Conservation (phyloP, 306 rosid species). For the Echinosophora koreensis region DNA sequence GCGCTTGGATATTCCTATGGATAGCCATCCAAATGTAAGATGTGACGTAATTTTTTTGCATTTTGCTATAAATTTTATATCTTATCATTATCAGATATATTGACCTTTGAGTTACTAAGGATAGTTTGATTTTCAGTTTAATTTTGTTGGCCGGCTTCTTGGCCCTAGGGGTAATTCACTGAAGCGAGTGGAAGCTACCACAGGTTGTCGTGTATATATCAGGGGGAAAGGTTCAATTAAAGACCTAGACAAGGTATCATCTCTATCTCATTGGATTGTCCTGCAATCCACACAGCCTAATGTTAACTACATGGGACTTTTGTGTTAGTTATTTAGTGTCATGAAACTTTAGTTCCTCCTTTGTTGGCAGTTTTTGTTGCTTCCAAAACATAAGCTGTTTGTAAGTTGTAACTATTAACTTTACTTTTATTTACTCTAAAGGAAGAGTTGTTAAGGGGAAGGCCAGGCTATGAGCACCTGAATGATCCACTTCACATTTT, state of each 20-base stretch:
- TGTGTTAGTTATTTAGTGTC: slow-evolving; percentile 13
- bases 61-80: slow-evolving; percentile 11
- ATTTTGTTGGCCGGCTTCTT: slow-evolving; percentile 70
- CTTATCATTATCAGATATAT: slow-evolving; percentile 12
- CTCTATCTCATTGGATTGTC: slow-evolving; percentile 14
- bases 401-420: slow-evolving; percentile 27
- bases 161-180: slow-evolving; percentile 72
- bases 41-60: slow-evolving; percentile 23
- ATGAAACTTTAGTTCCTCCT: slow-evolving; percentile 12
- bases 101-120: slow-evolving; percentile 29
- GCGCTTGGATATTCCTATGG: slow-evolving; percentile 66
- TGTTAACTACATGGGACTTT: neutral
- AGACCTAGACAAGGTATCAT: slow-evolving; percentile 61
- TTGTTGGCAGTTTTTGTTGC: slow-evolving; percentile 28
- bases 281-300: slow-evolving; percentile 17
- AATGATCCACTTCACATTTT: slow-evolving; percentile 92
- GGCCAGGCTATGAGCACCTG: slow-evolving; percentile 95
- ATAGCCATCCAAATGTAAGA: slow-evolving; percentile 63
- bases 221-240: slow-evolving; percentile 72
- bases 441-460: slow-evolving; percentile 92
- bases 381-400: slow-evolving; percentile 35
- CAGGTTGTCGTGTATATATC: slow-evolving; percentile 70
- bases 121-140: slow-evolving; percentile 56
- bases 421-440: slow-evolving; percentile 46
- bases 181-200: slow-evolving; percentile 67